Conservation (phyloP, 345 rosid species). For the Trapa incisa region DNA sequence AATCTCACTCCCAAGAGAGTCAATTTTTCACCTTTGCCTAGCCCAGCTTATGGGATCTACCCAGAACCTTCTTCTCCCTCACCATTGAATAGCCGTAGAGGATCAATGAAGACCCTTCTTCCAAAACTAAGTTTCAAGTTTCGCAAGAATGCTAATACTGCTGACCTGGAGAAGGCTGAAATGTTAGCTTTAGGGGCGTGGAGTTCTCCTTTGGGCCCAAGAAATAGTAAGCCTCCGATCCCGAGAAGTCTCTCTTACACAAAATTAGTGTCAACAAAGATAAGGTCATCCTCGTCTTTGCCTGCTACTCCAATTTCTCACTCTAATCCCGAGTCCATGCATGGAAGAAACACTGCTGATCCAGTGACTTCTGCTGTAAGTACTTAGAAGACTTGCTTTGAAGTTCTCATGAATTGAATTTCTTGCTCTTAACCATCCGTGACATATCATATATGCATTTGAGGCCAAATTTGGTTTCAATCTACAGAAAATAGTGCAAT, state of each 20-base stretch:
- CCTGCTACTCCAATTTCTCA: slow-evolving; percentile 60
- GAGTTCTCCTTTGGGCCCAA: slow-evolving; percentile 25
- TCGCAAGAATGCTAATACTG: slow-evolving; percentile 17
- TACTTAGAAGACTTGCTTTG: slow-evolving; percentile 2
- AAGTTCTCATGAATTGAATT: not conserved
- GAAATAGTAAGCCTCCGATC: slow-evolving; percentile 20
- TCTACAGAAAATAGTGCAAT: not conserved
- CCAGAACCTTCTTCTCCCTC: slow-evolving; percentile 26
- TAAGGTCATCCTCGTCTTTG: slow-evolving; percentile 47
- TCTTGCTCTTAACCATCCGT: not conserved
- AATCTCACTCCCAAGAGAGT: slow-evolving; percentile 53
- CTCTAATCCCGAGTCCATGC: slow-evolving; percentile 85
- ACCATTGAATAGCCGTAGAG: slow-evolving; percentile 30
- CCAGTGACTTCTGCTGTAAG: slow-evolving; percentile 34
- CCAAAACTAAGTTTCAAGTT: slow-evolving; percentile 70
- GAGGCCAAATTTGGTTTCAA: not conserved
- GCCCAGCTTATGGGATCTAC: slow-evolving; percentile 34
- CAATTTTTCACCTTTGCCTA: slow-evolving; percentile 67
- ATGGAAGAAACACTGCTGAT: slow-evolving; percentile 40
- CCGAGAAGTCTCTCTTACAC: slow-evolving; percentile 53
- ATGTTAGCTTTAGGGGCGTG: slow-evolving; percentile 51
- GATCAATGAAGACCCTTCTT: slow-evolving; percentile 43
- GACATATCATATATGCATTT: not conserved
- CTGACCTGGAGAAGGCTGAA: slow-evolving; percentile 71
- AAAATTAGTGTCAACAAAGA: slow-evolving; percentile 42